phyloP scores from a whole-genome alignment of 257 asterid species.

The Solanum medicagineum region DNA sequence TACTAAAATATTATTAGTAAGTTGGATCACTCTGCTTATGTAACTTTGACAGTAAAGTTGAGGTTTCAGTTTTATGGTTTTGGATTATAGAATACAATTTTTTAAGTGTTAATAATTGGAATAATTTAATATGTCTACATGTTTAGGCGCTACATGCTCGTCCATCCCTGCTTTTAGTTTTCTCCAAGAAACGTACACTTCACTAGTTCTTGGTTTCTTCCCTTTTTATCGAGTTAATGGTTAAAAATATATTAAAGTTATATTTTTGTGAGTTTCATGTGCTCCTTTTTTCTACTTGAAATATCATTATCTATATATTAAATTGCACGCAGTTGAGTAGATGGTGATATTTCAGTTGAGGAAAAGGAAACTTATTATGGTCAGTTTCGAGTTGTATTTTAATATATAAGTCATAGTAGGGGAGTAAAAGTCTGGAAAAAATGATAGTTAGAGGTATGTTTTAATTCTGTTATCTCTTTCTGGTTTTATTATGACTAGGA shows the following conservation, averaged over 20 bases:
- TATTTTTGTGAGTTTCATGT: no score
- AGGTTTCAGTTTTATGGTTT: background rate
- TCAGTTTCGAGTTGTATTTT: background rate
- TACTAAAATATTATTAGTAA: background rate
- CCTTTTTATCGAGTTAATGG: background rate
- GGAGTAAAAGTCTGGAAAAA: no score
- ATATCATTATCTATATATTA: background rate
- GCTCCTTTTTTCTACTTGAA: background rate
- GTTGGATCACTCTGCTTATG: background rate
- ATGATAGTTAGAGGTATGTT: no score
- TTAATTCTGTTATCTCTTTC: no score
- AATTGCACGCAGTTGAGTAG: background rate
- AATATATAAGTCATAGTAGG: background rate
- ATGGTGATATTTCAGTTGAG: background rate
- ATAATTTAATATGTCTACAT: background rate
- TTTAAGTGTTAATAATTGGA: background rate
- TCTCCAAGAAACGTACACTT: background rate
- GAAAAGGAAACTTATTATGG: background rate
- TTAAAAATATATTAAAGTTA: background rate
- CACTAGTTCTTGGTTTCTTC: background rate
- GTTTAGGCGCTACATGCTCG: background rate
- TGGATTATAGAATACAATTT: background rate
- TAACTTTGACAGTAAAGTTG: background rate
- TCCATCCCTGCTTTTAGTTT: no score
- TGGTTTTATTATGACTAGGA: no score